Evolutionary conservation across 2,329 filamentous ascomycete genomes (phyloP).

Genomic region (Parastagonospora nodorum): DNA sequence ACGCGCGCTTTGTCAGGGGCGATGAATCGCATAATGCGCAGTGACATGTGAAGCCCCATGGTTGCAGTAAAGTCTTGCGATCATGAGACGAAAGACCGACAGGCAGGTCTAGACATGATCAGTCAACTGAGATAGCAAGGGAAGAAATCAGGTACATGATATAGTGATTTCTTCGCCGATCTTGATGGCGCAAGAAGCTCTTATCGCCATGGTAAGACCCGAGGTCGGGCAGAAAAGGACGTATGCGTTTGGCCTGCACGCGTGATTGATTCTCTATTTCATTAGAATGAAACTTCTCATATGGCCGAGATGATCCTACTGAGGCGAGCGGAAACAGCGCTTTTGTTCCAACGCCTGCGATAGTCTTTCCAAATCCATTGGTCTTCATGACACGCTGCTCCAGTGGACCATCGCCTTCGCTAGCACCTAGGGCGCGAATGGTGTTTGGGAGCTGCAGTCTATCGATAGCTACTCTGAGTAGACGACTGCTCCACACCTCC

Average conservation of each 20-base stretch:
- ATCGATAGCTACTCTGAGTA: constrained; percentile 18
- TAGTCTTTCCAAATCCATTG: constrained; percentile 26
- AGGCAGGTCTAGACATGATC: constrained; percentile 16
- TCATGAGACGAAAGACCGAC: constrained; percentile 13
- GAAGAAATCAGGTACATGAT: constrained; percentile 13
- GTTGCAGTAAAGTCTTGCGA: constrained; percentile 12
- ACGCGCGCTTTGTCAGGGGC: constrained; percentile 2
- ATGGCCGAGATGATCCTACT: constrained; percentile 1
- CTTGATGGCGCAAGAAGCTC: constrained; percentile 27
- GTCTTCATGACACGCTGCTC: constrained; percentile 29
- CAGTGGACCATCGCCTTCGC: constrained; percentile 5
- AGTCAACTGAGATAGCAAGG: neutral
- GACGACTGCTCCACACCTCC: neutral
- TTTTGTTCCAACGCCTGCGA: constrained; percentile 15
- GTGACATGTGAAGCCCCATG: constrained; percentile 33
- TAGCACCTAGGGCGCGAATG: constrained; percentile 20
- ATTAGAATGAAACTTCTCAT: no score
- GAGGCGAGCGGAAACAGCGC: constrained; percentile 26
- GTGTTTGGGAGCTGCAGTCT: constrained; percentile 11
- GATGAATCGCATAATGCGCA: constrained; percentile 22
- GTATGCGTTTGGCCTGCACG: constrained; percentile 28
- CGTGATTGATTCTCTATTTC: constrained; percentile 28
- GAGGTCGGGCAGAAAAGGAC: constrained; percentile 26
- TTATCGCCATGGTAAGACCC: constrained; percentile 25
- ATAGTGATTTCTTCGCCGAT: constrained; percentile 31